Base-by-base conservation (phyloP, 73 alveolate genomes). In the Effrenium voratum region DNA sequence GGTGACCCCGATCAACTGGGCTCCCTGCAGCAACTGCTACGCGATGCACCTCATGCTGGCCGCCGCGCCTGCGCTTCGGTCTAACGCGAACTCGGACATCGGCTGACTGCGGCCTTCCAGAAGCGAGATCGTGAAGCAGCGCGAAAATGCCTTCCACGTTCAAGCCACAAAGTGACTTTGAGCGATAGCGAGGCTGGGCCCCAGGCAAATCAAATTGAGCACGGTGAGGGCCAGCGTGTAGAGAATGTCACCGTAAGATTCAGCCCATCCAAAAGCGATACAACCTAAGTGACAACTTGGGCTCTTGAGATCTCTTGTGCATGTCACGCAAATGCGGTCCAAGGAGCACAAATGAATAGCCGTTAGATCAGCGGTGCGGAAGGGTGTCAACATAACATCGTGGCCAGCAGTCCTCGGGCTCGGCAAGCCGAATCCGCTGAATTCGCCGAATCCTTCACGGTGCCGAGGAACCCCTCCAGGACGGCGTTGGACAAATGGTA, bases 261-360 rank as follows among this genome's bases (percentile, higher is more conserved):
- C 72, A 26, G 95, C 95, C 95, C 95, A 87, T 50, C 77, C 95
- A 38, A 63, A 87, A 32, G 80, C 73, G 50, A 87, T 47, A 70
- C 85, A 87, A 28, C 63, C 95, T 86, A 82, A 2, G 45, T 15
- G 60, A 38, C 12, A 12, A 57, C n/a, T 57, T 30, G n/a, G n/a
- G n/a, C 36, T 0, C 34, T 26, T n/a, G 5, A 59, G 34, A 59
- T 26, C 77, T 32, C 45, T 32, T 66, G 24, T 40, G 77, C 77
- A 4, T 59, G 73, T 59, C 73, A 28, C 15, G 12, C 28, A 16
- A 1, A 12, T 3, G 8, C 45, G 49, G 22, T 2, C 46, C 55
- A 22, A 87, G 95, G 30, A 28, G 72, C 95, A 40, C 47, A 60
- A 12, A 68, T 87, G 95, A 84, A 87, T 87, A 38, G 95, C 95